Conservation (phyloP, 148 eudicot genomes). For the Rhododendron molle region DNA sequence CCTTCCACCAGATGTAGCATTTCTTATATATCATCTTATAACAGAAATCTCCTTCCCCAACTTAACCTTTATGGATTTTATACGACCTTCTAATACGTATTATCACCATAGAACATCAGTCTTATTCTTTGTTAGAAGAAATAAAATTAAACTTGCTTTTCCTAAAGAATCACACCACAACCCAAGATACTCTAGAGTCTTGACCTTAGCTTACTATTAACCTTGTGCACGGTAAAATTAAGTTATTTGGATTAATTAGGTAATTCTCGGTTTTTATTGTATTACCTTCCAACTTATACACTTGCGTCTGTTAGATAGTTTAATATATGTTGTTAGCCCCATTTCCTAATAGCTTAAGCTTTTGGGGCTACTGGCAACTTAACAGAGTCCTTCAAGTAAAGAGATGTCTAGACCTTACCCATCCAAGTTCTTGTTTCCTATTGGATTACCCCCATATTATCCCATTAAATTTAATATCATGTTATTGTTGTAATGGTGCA, state of each 20-base stretch:
- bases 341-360: too few species aligned
- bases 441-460: not conserved
- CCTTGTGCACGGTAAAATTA: not conserved
- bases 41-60: too few species aligned
- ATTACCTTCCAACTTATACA: not conserved
- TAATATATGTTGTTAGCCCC: too few species aligned
- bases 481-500: not conserved
- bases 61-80: not conserved
- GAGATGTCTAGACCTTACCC: not conserved
- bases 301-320: not conserved
- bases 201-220: not conserved
- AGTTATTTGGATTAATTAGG: not conserved
- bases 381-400: not conserved
- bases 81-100: not conserved
- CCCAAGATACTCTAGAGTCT: not conserved
- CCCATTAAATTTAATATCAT: not conserved
- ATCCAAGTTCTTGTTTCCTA: not conserved
- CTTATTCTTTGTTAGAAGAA: not conserved
- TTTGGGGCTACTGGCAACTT: not conserved
- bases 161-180: not conserved
- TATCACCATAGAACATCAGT: not conserved
- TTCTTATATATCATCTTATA: too few species aligned
- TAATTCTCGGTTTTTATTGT: not conserved
- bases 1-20: too few species aligned
- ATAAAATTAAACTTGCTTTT: not conserved